These are phyloP conservation scores for Globisporangium canariense DNA, from an alignment of 352 stramenopile genomes.

Conservation along the genomic window DNA sequence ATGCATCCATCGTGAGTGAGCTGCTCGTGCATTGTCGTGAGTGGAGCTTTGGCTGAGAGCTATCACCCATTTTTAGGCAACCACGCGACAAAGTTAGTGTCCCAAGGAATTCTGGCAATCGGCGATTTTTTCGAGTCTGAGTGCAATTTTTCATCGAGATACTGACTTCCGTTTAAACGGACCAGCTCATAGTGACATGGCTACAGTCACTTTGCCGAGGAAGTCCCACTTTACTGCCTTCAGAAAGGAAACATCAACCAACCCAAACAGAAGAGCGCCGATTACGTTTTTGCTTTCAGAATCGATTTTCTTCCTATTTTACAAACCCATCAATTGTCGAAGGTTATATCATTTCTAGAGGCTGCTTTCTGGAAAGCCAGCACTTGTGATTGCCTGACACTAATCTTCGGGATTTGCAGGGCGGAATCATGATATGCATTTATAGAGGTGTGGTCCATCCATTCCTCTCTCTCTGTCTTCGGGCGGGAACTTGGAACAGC, in stretches of 20 bases:
- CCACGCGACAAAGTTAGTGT: too few relatives aligned
- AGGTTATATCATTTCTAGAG: background rate
- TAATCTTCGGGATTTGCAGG: background rate
- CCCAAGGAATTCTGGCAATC: too few relatives aligned
- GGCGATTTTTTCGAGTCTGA: too few relatives aligned
- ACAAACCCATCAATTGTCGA: background rate
- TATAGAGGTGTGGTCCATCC: background rate
- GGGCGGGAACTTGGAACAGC: background rate
- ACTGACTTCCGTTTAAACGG: too few relatives aligned
- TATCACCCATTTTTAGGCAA: too few relatives aligned
- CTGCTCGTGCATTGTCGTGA: too few relatives aligned
- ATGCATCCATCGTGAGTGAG: too few relatives aligned
- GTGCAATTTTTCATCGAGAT: too few relatives aligned
- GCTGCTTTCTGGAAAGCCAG: background rate
- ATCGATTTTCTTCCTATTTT: background rate
- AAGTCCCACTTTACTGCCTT: background rate
- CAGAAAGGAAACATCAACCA: background rate
- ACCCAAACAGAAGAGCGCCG: background rate
- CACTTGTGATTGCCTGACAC: background rate
- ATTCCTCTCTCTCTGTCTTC: background rate
- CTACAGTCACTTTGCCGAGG: conserved; percentile 4
- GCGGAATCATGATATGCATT: background rate
- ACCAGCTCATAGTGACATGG: background rate
- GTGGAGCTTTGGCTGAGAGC: too few relatives aligned
- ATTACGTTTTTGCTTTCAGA: conserved; percentile 1